Base-by-base conservation (phyloP, 1,284 basidiomycete species). In the Vanrija pseudolonga region DNA sequence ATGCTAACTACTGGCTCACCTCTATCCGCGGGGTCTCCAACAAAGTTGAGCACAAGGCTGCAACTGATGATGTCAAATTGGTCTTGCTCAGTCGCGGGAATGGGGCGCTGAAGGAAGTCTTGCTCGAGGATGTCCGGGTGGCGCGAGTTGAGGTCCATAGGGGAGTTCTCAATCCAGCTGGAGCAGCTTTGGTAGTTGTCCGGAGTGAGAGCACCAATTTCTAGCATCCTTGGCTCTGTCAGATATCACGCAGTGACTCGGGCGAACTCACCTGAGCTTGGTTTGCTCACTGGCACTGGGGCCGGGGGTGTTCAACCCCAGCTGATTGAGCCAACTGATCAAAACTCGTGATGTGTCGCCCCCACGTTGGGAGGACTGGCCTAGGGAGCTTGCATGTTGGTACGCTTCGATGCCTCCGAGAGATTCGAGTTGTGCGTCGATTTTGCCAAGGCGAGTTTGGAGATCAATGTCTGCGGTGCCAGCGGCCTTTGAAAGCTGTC, bases 21-120 rank as follows among this genome's bases (percentile, higher is more conserved):
- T 84, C 90, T 77, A 52, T 89, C 84, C 50, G 77, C 77, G 0
- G 86, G 77, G 28, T 85, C 82, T n/a, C 88, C 85, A 0, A 90
- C 88, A 69, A 92, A 94, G 66, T 94, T 94, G 3, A 94, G 73
- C 4, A 94, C 90, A 26, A 94, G 76, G 66, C 89, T 91, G 26
- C 91, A 81, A 69, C 88, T 90, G 55, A 93, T 81, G 19, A 85
- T 65, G 64, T 90, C 86, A 85, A 89, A 93, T 51, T 72, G 77
- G 1, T 72, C 66, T 61, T 85, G 76, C 53, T 80, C 51, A 17
- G 46, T 50, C 3, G 36, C 72, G 1, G 76, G 73, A 0, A 69
- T 23, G 3, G 71, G 69, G 15, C 76, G 59, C 3, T 80, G 68
- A 45, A 93, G 72, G 63, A 93, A 93, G 69, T 94, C 89, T 69